Base-by-base conservation (phyloP, 129 eudicot genomes). In the Helianthus annuus region DNA sequence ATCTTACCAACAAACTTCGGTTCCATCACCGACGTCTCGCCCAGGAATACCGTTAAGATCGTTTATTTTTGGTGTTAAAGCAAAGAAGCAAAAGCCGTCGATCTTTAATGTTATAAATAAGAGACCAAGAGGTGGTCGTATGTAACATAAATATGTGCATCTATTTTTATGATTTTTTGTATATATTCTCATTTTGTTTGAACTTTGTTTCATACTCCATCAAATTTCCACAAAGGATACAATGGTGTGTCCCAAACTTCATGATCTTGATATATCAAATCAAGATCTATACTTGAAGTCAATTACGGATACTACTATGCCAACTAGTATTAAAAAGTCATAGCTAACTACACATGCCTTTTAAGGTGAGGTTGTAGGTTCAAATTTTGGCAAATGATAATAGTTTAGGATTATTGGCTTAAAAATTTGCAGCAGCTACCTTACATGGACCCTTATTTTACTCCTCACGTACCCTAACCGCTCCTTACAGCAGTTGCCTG, bases 21-120 rank as follows among this genome's bases (percentile, higher is more conserved):
- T 66, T 10, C 70, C 77, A 4, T 54, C 78, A 4, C 48, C 83
- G 29, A 81, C 75, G 12, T 58, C 22, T 66, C 54, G 84, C 39
- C 45, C 80, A 4, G 56, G 83, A 38, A 77, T 92, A 16, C 98
- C 98, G 7, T 71, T 89, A 19, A 52, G 88, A 17, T 89, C 98
- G 9, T 92, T 92, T 34, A 85, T 92, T 38, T 92, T 92, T 68
- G 98, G 98, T 54, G 81, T 80, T 34, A 86, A 78, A 69, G 76
- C 74, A 55, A 87, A 76, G 74, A 85, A 85, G 82, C 85, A 85
- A 77, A 91, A 62, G 82, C 80, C 80, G 6, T 92, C 96, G 0
- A 76, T 89, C 29, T 90, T 92, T 55, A 76, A 83, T 36, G 68
- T 44, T 49, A 83, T 83, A 83, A 82, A 83, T 19, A 86, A 57